Percentiles rank a stretch among this genome's conserved stretches.
Conservation (phyloP, 2,329 filamentous ascomycete genomes). For the Epichloe coenophiala region DNA sequence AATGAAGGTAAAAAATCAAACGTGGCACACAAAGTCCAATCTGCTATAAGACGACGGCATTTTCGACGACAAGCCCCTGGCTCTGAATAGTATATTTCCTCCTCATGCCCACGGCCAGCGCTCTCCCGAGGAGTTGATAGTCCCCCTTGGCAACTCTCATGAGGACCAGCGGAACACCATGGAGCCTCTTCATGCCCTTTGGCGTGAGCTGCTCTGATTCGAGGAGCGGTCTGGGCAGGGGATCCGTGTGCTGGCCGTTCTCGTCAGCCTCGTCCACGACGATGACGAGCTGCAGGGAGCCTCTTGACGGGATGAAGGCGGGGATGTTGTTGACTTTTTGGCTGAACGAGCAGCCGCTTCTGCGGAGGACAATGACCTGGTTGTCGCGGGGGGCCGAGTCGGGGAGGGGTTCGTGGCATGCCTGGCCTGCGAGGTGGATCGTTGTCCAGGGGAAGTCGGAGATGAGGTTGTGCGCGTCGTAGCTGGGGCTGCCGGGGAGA, state of each 20-base stretch:
- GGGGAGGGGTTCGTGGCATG: slow-evolving; percentile 47
- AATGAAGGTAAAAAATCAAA: too few relatives aligned
- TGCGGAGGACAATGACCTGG: slow-evolving; percentile 68
- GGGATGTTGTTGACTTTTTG: slow-evolving; percentile 80
- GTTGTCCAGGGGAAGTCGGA: slow-evolving; percentile 52
- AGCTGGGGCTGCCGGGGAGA: slow-evolving; percentile 27
- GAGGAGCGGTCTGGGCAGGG: slow-evolving; percentile 49
- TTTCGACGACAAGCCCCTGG: slow-evolving; percentile 64
- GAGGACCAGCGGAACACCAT: slow-evolving; percentile 74
- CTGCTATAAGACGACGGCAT: slow-evolving; percentile 49
- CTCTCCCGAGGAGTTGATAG: slow-evolving; percentile 47
- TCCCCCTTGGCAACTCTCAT: slow-evolving; percentile 52
- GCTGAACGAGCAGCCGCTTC: slow-evolving; percentile 75
- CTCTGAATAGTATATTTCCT: slow-evolving; percentile 71
- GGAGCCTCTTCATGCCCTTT: slow-evolving; percentile 51
- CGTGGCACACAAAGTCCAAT: background rate
- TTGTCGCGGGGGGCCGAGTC: slow-evolving; percentile 41
- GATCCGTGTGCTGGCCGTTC: slow-evolving; percentile 13
- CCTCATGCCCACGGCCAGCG: slow-evolving; percentile 60
- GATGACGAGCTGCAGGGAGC: slow-evolving; percentile 66
- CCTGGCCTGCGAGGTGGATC: slow-evolving; percentile 57
- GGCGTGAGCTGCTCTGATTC: slow-evolving; percentile 62
- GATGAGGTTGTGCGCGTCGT: slow-evolving; percentile 22
- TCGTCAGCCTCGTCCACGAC: slow-evolving; percentile 41
- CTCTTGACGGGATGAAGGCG: slow-evolving; percentile 47